Base-by-base conservation (phyloP, 2,329 filamentous ascomycete genomes). In the Aureobasidium vineae region DNA sequence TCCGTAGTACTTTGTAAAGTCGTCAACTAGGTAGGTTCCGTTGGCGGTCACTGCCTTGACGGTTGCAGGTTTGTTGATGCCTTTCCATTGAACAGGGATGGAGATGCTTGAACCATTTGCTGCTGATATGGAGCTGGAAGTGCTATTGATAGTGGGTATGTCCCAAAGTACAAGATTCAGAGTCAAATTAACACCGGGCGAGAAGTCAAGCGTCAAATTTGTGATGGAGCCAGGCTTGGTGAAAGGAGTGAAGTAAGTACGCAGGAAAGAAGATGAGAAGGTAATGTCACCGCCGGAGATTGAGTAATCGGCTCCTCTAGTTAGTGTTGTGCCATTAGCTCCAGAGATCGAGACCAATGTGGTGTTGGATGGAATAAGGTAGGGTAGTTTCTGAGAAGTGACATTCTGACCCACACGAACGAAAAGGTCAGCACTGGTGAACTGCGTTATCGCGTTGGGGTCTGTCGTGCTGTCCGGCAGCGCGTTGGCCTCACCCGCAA, bases 121-220 rank as follows among this genome's bases (percentile, higher is more conserved):
- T 1, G 76, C 72, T 0, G 77, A 75, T 2, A 76, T 73, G 3
- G 72, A 72, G 2, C 74, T 73, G 0, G 71, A 72, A 10, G 71
- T 74, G 7, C 23, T 50, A 21, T n/a, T 50, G 0, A 83, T 68
- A 0, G 69, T 73, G 1, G 85, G 85, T 0, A 78, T 75, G 56
- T 81, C 76, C 81, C 84, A 88, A 68, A 84, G 81, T 1, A 86
- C 77, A 3, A 86, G 70, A 64, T 83, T 77, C 13, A 87, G 72
- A 0, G 74, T 73, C 0, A 82, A 77, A 13, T 78, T 72, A 0
- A 83, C 79, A 3, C 84, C 84, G 0, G 79, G 77, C 0, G 81
- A 82, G 76, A 87, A 87, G 0, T 75, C 72, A 0, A 87, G 72
- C 0, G 82, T 85, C 8, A 87, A 73, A 50, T 82, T 84, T 16